Evolutionary conservation across 495 filamentous ascomycete genomes (phyloP).

Genomic region (Penicillium ucsense): DNA sequence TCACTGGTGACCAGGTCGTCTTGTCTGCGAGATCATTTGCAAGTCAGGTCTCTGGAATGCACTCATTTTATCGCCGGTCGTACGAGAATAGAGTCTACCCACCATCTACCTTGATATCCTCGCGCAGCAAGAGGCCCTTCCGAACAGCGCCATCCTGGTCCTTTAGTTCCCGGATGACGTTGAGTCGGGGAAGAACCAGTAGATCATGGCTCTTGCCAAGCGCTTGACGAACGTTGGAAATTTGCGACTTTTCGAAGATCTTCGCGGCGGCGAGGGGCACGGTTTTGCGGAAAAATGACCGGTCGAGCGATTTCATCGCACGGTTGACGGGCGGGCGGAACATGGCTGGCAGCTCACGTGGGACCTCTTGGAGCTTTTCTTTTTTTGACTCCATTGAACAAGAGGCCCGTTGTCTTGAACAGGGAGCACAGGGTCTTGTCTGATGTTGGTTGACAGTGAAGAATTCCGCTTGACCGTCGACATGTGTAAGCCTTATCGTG

Average conservation of each 20-base stretch:
- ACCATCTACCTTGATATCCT: conserved; percentile 62
- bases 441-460: not conserved
- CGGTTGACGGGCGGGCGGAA: conserved; percentile 80
- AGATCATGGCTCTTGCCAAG: conserved; percentile 50
- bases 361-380: conserved; percentile 9
- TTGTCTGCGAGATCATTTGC: conserved; percentile 39
- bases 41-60: conserved; percentile 12
- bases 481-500: conserved; percentile 9
- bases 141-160: conserved; percentile 39
- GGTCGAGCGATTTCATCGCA: conserved; percentile 68
- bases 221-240: conserved; percentile 52
- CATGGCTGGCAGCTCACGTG: conserved; percentile 38
- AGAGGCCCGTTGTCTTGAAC: not conserved
- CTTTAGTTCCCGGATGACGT: conserved; percentile 41
- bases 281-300: conserved; percentile 68
- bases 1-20: conserved; percentile 59
- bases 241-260: conserved; percentile 60
- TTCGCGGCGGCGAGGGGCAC: conserved; percentile 70
- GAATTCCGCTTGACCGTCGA: conserved; percentile 4
- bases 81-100: conserved; percentile 3
- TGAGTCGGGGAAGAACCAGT: conserved; percentile 51
- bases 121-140: conserved; percentile 69
- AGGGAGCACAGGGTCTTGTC: not conserved
- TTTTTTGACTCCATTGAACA: conserved; percentile 22
- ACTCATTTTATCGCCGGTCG: conserved; percentile 12